Percentiles rank a stretch among this genome's conserved stretches.
These are phyloP conservation scores for Monascus purpureus DNA, from an alignment of 495 filamentous ascomycete genomes.

Conservation along the genomic window DNA sequence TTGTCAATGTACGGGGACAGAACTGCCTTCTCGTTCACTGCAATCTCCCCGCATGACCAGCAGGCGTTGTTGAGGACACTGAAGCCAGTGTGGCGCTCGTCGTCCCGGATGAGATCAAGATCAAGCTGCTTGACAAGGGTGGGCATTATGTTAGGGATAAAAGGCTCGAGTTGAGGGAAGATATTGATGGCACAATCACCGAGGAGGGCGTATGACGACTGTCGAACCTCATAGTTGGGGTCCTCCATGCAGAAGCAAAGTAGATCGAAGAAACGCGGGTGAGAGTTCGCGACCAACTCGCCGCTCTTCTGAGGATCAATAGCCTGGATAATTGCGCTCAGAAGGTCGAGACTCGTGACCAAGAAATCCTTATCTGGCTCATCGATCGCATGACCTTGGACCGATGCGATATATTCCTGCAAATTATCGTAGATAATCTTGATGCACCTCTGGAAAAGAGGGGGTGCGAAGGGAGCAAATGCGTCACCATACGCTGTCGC, in stretches of 20 bases:
- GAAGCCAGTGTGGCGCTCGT: constrained; percentile 65
- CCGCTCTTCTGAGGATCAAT: constrained; percentile 61
- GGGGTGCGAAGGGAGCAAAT: constrained; percentile 71
- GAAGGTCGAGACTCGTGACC: constrained; percentile 86
- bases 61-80: constrained; percentile 96
- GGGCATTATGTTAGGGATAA: constrained; percentile 57
- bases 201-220: constrained; percentile 90
- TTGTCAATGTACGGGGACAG: constrained; percentile 68
- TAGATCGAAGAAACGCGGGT: constrained; percentile 79
- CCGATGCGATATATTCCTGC: constrained; percentile 54
- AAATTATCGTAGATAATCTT: constrained; percentile 85
- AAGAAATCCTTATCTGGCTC: constrained; percentile 93
- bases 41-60: constrained; percentile 93
- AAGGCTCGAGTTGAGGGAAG: constrained; percentile 66
- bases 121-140: constrained; percentile 79
- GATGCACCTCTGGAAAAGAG: constrained; percentile 75
- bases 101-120: constrained; percentile 56
- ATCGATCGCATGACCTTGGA: constrained; percentile 53
- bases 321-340: constrained; percentile 90
- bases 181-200: constrained; percentile 96
- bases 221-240: constrained; percentile 78
- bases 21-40: constrained; percentile 67
- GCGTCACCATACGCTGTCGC: constrained; percentile 70
- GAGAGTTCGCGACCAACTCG: constrained; percentile 57
- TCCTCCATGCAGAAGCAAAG: constrained; percentile 90